Conservation (phyloP, 2,329 filamentous ascomycete species). For the Fusarium fracticaudum region DNA sequence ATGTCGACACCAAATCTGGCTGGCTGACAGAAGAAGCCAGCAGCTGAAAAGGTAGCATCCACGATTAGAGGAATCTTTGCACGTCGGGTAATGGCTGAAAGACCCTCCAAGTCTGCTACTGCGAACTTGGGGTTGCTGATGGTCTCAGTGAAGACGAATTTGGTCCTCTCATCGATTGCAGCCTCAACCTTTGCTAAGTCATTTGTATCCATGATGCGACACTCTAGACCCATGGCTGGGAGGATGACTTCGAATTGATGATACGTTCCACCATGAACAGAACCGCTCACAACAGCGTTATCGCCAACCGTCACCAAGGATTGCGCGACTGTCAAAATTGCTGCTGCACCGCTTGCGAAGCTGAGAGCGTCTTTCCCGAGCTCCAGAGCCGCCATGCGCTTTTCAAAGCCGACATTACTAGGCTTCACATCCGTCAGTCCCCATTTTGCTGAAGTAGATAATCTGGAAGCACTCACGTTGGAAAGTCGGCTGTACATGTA, state of each 20-base stretch:
- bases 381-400: slow-evolving; percentile 1
- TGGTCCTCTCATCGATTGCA: slow-evolving; percentile 2
- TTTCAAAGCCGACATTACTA: slow-evolving; percentile 5
- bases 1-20: slow-evolving; percentile 72
- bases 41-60: background rate
- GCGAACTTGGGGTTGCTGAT: slow-evolving; percentile 2
- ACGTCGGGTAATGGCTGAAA: background rate
- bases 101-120: background rate
- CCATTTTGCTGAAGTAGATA: background rate
- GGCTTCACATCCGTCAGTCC: background rate
- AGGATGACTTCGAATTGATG: background rate
- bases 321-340: background rate
- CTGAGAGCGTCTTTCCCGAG: background rate
- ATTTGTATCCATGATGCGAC: background rate
- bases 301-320: background rate
- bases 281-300: background rate
- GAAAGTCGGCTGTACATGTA: background rate
- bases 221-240: background rate
- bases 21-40: slow-evolving; percentile 3
- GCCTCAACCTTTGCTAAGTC: background rate
- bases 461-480: background rate
- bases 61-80: background rate
- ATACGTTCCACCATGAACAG: slow-evolving; percentile 5
- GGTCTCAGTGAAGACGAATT: background rate
- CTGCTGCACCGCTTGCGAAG: background rate